Evolutionary conservation across 2,329 filamentous ascomycete genomes (phyloP).

Genomic region (Phaeosphaeriaceae sp.): DNA sequence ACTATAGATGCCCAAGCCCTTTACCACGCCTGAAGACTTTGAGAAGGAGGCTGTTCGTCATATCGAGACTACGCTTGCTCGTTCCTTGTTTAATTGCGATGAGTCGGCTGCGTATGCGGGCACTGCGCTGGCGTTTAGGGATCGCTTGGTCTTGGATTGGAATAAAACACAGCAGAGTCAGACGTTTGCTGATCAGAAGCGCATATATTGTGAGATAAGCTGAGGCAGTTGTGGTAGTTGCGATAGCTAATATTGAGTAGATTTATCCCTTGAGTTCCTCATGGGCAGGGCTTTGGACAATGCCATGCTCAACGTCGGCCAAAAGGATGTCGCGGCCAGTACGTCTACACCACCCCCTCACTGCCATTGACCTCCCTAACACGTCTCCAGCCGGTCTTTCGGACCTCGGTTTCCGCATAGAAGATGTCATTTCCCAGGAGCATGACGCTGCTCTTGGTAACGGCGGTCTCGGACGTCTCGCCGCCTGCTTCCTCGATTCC

Average conservation of each 20-base stretch:
- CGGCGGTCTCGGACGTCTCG: constrained; percentile 90
- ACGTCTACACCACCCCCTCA: constrained; percentile 35
- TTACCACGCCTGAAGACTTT: constrained; percentile 82
- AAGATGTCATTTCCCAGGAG: constrained; percentile 93
- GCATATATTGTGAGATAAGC: constrained; percentile 75
- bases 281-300: constrained; percentile 98
- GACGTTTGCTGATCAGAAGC: constrained; percentile 87
- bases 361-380: constrained; percentile 17
- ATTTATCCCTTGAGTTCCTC: constrained; percentile 94
- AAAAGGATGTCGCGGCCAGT: constrained; percentile 86
- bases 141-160: constrained; percentile 93
- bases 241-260: constrained; percentile 46
- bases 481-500: constrained; percentile 96
- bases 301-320: constrained; percentile 93
- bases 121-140: constrained; percentile 88
- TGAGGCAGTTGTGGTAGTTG: background rate
- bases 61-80: constrained; percentile 93
- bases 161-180: constrained; percentile 98
- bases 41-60: constrained; percentile 85
- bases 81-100: constrained; percentile 98
- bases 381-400: constrained; percentile 72
- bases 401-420: constrained; percentile 94
- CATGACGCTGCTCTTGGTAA: constrained; percentile 97
- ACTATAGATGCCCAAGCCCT: constrained; percentile 67
- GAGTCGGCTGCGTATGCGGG: constrained; percentile 90